Evolutionary conservation across 139 green algal species (phyloP), one percentile per base, ranked within the genome.

Genomic region (Protoeuglena noctilucae): DNA sequence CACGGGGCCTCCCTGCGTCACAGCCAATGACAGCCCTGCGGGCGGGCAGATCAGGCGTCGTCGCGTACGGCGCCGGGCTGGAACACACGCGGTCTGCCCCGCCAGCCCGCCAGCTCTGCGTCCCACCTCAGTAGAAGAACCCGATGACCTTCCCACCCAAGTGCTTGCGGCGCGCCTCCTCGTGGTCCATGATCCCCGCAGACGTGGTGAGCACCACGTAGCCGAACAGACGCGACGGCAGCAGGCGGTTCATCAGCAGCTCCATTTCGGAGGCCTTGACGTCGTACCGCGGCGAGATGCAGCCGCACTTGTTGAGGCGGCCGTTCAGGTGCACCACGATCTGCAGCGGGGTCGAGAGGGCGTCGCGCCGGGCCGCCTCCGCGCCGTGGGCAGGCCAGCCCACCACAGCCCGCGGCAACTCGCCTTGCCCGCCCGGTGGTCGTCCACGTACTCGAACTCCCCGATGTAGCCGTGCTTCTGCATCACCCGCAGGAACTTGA

Each of bases 401-500:
- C n/a, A n/a, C n/a, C n/a, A n/a, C n/a, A n/a, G n/a, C n/a, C n/a
- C n/a, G n/a, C n/a, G n/a, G n/a, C n/a, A n/a, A n/a, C n/a, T n/a
- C n/a, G n/a, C n/a, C n/a, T 99, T 99, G 64, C 92, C 92, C 2
- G 71, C 74, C 27, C 92, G 75, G 70, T 95, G 90, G 82, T 99
- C 93, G 58, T 99, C 92, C 29, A 98, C 86, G 54, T 56, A 71
- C 51, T 98, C 92, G 65, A 98, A 98, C 80, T 99, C 92, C 63
- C 80, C 80, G 64, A 99, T 99, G 83, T 99, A 99, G 30, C 89
- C 89, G 54, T 91, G 72, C 67, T 84, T 83, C 74, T 80, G 81
- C 89, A 97, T 96, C 26, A 96, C 76, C 61, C 83, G 79, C 61
- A 99, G 79, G 74, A 99, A 99, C 77, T 99, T 99, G 73, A 97